phyloP scores from a whole-genome alignment of 2,329 filamentous ascomycete genomes.

The Ascochyta rabiei region DNA sequence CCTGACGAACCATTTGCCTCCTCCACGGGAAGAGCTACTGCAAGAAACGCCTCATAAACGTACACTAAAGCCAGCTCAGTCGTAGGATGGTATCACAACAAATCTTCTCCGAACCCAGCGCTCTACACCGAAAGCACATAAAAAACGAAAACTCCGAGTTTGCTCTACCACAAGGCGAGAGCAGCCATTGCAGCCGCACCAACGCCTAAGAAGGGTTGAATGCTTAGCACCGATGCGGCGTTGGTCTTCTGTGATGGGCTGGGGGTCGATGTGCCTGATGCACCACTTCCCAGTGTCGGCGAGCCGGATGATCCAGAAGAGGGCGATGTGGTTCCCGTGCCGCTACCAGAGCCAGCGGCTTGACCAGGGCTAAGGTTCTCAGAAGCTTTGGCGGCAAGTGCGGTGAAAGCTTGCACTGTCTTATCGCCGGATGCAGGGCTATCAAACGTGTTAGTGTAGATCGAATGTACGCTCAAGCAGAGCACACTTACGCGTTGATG shows the following conservation, averaged over 20 bases:
- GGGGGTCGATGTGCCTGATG: constrained; percentile 16
- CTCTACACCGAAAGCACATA: not conserved
- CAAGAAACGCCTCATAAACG: constrained; percentile 15
- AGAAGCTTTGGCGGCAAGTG: constrained; percentile 47
- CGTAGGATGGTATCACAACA: constrained; percentile 33
- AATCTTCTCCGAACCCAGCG: constrained; percentile 1
- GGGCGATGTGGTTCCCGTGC: constrained; percentile 17
- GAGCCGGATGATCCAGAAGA: constrained; percentile 16
- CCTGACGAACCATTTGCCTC: not conserved
- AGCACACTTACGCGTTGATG: constrained; percentile 70
- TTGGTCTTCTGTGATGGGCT: constrained; percentile 36
- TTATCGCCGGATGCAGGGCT: constrained; percentile 44
- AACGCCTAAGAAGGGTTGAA: constrained; percentile 35
- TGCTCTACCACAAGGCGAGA: constrained; percentile 34
- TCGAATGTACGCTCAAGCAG: not conserved
- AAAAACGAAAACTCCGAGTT: not conserved
- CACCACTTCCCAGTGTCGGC: constrained; percentile 15
- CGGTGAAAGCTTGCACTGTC: constrained; percentile 43
- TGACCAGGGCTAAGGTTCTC: constrained; percentile 52
- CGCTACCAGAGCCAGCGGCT: constrained; percentile 25
- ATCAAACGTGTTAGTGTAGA: constrained; percentile 22
- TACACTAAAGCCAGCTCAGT: constrained; percentile 28
- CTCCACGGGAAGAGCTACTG: constrained; percentile 5
- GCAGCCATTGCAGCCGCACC: constrained; percentile 34
- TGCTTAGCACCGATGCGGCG: constrained; percentile 29